Base-by-base conservation (phyloP, 2,329 filamentous ascomycete species). In the Cytospora leucostoma region DNA sequence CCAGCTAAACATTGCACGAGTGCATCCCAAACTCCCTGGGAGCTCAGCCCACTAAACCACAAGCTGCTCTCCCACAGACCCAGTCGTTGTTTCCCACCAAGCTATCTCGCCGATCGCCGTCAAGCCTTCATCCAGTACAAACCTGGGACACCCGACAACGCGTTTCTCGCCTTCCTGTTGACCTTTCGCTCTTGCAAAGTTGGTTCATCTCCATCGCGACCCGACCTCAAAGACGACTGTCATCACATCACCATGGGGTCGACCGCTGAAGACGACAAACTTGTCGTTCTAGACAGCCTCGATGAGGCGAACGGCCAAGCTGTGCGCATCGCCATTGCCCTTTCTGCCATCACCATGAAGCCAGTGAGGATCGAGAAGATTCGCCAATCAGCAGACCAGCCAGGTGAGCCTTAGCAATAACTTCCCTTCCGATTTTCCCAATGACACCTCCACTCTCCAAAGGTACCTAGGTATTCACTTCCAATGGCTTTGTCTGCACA, bases 281-380 rank as follows among this genome's bases (percentile, higher is more conserved):
- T 56, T 2, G 77, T 86, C 33, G 74, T 79, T 61, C 71, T 88
- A 1, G 83, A 87, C 67, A 85, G 85, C 12, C 74, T 78, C 11
- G 85, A 85, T 1, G 85, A 88, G 70, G 86, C 85, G 7, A 86
- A 85, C 5, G 85, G 86, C 2, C 86, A 89, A 67, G 72, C 88
- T 0, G 80, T 88, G 1, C 76, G 86, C 51, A 75, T 86, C 1
- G 84, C 85, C 4, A 77, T 84, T 47, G 78, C 78, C 1, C 74
- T 88, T 6, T 80, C 85, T 11, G 81, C 85, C 1, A 77, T 88
- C 33, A 83, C 83, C 1, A 77, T 78, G 0, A 80, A 81, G 62
- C 76, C 84, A 0, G 76, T 88, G 21, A 78, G 76, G 32, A 83
- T 88, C 60, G 74, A 74, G 8, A 75, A 87, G 64, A 79, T 88